phyloP scores from a whole-genome alignment of 257 asterid genomes.

The Rhazya stricta region DNA sequence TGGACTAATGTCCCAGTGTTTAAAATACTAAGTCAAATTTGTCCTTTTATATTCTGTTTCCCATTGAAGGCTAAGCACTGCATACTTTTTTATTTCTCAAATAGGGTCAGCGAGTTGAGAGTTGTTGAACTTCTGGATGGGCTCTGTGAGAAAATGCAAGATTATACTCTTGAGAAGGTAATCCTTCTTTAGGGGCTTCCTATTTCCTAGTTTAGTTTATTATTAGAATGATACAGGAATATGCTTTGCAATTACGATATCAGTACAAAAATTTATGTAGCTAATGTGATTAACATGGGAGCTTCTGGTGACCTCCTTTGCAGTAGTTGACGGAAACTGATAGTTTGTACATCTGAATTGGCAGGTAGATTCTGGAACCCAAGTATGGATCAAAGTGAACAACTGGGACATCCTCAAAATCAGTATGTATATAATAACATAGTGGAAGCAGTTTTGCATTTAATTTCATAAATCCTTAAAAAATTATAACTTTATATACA shows the following conservation, averaged over 20 bases:
- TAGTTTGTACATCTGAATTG: slow-evolving; percentile 22
- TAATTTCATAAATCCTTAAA: not conserved
- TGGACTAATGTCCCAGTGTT: not conserved
- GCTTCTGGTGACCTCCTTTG: not conserved
- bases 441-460: not conserved
- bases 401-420: slow-evolving; percentile 59
- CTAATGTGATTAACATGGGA: not conserved
- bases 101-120: slow-evolving; percentile 85
- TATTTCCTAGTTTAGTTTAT: slow-evolving; percentile 4
- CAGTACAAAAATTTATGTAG: not conserved
- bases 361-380: slow-evolving; percentile 62
- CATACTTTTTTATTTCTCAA: slow-evolving; percentile 18
- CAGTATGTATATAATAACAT: slow-evolving; percentile 37
- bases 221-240: not conserved
- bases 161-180: slow-evolving; percentile 93
- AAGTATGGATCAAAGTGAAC: slow-evolving; percentile 67
- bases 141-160: slow-evolving; percentile 96
- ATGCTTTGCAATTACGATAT: not conserved
- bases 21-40: not conserved
- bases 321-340: slow-evolving; percentile 20
- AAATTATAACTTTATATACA: not conserved
- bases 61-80: slow-evolving; percentile 13
- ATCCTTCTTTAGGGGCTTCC: slow-evolving; percentile 11
- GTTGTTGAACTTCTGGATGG: slow-evolving; percentile 90
- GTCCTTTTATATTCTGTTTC: not conserved